Base-by-base conservation (phyloP, 2,329 filamentous ascomycete species). In the Thielaviopsis populi region DNA sequence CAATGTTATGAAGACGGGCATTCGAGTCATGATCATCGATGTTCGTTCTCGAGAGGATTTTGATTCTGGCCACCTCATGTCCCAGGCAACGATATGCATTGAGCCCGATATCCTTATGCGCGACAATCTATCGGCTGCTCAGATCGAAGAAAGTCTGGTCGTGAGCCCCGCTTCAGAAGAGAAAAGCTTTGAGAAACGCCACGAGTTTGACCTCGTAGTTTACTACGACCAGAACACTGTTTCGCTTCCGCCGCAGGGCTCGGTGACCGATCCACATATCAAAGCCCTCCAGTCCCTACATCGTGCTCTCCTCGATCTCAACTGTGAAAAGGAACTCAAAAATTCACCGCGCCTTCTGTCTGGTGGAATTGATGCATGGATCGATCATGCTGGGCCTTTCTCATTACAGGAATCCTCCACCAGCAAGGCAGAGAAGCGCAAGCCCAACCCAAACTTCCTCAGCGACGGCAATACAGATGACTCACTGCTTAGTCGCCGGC, bases 341-440 rank as follows among this genome's bases (percentile, higher is more conserved):
- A 79, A 84, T 30, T 80, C 82, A 2, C 91, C 92, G 0, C 88
- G 90, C 63, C 78, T 99, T 40, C 77, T 99, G 1, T 77, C 82
- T 62, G 94, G 94, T 19, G 94, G 94, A 0, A 73, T 99, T 11
- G 84, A 91, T 69, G 88, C 90, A 3, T 99, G 94, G 94, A 76
- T 84, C 19, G 86, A 94, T 69, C 74, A 94, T n/a, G 79, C 96
- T 69, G 92, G 94, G 1, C 75, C 78, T 13, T 80, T 84, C 62
- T 85, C 87, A 0, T 76, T 85, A 8, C 75, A 78, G 65, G 75
- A 74, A 11, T 79, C 77, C 3, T 67, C 68, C n/a, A 63, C 64
- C 27, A 67, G 61, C 33, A 63, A 68, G 58, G 66, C 66, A 59
- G 59, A 66, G 13, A 66, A 66, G 48, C 66, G 65, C 1, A 61